A percentile compares a stretch with the other conserved stretches of the same genome.
Conservation (phyloP, 768 basidiomycete species). For the Trametes cinnabarina region DNA sequence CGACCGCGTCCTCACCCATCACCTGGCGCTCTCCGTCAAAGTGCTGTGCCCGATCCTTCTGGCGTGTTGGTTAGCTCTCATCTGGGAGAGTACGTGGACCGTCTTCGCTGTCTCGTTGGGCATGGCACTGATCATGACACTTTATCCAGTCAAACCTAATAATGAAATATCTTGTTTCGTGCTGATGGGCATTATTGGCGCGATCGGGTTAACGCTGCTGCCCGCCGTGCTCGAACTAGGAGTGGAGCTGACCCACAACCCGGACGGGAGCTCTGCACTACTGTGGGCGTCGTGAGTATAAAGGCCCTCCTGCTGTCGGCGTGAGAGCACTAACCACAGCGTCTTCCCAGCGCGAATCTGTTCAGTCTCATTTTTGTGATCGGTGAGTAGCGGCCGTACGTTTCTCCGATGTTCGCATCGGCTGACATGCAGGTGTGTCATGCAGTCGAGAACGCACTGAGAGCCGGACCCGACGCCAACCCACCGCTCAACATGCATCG, state of each 20-base stretch:
- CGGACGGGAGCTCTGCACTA: slow-evolving; percentile 72
- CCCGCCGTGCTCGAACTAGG: slow-evolving; percentile 77
- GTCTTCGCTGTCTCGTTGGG: background rate
- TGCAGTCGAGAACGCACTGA: slow-evolving; percentile 65
- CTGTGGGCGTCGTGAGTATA: slow-evolving; percentile 68
- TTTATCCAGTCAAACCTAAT: slow-evolving; percentile 55
- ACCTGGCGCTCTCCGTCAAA: slow-evolving; percentile 59
- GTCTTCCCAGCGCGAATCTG: slow-evolving; percentile 54
- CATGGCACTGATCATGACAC: background rate
- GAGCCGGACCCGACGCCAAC: slow-evolving; percentile 53
- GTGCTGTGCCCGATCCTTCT: slow-evolving; percentile 60
- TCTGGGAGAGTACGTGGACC: slow-evolving; percentile 72
- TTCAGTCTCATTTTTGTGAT: slow-evolving; percentile 62
- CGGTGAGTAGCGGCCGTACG: slow-evolving; percentile 38
- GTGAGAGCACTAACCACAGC: background rate
- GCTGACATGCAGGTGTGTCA: background rate
- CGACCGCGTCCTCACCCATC: slow-evolving; percentile 79
- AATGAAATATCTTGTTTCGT: slow-evolving; percentile 60
- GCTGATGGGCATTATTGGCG: slow-evolving; percentile 68
- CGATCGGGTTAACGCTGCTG: slow-evolving; percentile 63
- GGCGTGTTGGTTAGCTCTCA: slow-evolving; percentile 65
- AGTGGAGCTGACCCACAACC: slow-evolving; percentile 76
- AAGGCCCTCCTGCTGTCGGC: background rate
- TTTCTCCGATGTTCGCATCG: too few relatives aligned
- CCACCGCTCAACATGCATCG: slow-evolving; percentile 75